Evolutionary conservation across 306 rosid species (phyloP).

Genomic region (Quercus bicolor): DNA sequence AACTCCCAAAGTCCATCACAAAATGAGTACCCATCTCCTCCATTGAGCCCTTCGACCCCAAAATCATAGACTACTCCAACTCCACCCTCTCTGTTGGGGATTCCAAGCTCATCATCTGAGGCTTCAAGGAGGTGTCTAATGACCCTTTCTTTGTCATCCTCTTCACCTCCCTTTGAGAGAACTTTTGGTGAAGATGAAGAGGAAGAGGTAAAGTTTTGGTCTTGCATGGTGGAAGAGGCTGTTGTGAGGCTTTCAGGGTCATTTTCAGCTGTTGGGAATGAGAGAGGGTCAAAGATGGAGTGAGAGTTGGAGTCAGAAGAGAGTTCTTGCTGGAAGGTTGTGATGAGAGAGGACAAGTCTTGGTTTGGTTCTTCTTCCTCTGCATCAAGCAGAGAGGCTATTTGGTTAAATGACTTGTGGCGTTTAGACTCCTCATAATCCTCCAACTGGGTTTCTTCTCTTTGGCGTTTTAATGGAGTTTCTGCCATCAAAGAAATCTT

Average conservation of each 20-base stretch:
- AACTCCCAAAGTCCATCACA: constrained; percentile 71
- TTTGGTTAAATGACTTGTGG: constrained; percentile 56
- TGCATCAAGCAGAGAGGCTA: constrained; percentile 66
- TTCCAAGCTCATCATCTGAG: constrained; percentile 90
- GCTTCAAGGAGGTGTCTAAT: constrained; percentile 83
- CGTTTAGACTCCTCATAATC: constrained; percentile 46
- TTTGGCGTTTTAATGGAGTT: constrained; percentile 46
- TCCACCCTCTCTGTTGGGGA: constrained; percentile 43
- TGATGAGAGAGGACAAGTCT: constrained; percentile 61
- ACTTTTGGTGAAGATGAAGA: neutral
- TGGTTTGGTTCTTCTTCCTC: constrained; percentile 63
- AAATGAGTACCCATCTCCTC: constrained; percentile 31
- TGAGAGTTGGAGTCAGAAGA: constrained; percentile 3
- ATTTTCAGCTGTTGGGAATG: neutral
- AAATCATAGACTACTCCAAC: neutral
- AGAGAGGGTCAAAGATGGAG: constrained; percentile 6
- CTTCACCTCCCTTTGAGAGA: constrained; percentile 35
- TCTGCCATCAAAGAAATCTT: constrained; percentile 37
- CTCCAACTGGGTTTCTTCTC: constrained; percentile 37
- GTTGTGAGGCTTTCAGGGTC: constrained; percentile 10
- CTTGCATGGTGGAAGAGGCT: constrained; percentile 6
- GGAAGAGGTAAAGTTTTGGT: neutral
- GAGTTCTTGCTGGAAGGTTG: constrained; percentile 68
- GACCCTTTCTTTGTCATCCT: constrained; percentile 47
- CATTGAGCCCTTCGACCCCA: constrained; percentile 21